These are phyloP conservation scores for Acephala macrosclerotiorum DNA, from an alignment of 2,329 filamentous ascomycete genomes.

Conservation along the genomic window DNA sequence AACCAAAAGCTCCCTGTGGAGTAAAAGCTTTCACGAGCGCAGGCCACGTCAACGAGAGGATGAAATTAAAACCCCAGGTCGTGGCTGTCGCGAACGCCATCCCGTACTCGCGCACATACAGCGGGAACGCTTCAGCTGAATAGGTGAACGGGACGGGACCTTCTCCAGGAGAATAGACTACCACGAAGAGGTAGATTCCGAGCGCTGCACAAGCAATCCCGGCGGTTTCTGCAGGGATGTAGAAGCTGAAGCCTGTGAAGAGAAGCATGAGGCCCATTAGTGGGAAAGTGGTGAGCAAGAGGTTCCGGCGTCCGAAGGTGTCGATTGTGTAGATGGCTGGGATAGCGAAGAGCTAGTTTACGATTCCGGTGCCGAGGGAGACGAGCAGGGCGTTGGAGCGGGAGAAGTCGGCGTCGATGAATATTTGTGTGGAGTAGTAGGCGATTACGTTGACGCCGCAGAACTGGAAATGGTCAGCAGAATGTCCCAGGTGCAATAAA, in stretches of 20 bases:
- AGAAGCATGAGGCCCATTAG: constrained; percentile 55
- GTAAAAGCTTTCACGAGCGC: constrained; percentile 33
- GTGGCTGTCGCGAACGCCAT: constrained; percentile 66
- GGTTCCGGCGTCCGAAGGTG: constrained; percentile 69
- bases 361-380: constrained; percentile 68
- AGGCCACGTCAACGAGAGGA: constrained; percentile 46
- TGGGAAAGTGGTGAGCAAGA: constrained; percentile 69
- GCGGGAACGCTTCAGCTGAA: constrained; percentile 70
- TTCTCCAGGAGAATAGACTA: constrained; percentile 65
- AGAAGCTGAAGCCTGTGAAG: constrained; percentile 56
- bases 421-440: constrained; percentile 68
- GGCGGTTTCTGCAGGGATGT: constrained; percentile 52
- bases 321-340: constrained; percentile 72
- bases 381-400: constrained; percentile 61
- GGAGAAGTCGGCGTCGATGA: constrained; percentile 59
- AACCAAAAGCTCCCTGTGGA: constrained; percentile 53
- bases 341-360: constrained; percentile 70
- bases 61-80: constrained; percentile 55
- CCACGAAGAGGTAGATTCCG: constrained; percentile 24
- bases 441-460: constrained; percentile 61
- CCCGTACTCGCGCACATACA: constrained; percentile 61
- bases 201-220: constrained; percentile 49
- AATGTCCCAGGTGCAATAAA: too few species aligned
- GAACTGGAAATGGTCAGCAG: constrained; percentile 39
- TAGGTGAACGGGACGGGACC: constrained; percentile 69